Evolutionary conservation across 176 grass and related monocot species (phyloP).

Genomic region (Aegilops speltoides): DNA sequence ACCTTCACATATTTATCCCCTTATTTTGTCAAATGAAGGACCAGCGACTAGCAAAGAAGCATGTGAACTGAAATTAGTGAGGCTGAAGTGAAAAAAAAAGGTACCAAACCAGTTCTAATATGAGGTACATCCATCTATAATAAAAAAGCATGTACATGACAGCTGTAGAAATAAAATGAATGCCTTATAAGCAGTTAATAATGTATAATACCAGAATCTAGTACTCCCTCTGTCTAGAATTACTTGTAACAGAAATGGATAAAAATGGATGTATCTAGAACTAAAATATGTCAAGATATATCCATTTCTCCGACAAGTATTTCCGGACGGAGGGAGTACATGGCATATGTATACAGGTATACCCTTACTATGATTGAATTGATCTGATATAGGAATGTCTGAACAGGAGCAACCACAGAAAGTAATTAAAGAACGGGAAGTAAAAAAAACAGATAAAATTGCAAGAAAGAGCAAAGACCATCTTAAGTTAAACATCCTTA

Average conservation of each 20-base stretch:
- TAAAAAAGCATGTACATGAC: neutral
- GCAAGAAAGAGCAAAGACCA: neutral
- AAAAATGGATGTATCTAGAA: no score
- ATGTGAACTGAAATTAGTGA: neutral
- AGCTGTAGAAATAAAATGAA: neutral
- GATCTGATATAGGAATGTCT: neutral
- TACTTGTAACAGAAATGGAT: no score
- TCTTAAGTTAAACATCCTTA: neutral
- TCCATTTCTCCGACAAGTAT: no score
- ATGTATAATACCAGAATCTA: neutral
- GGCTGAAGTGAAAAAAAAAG: neutral
- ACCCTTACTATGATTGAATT: neutral
- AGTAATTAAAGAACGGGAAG: neutral
- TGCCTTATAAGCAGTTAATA: neutral
- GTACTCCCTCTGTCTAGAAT: neutral
- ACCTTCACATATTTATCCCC: neutral
- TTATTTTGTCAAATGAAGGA: neutral
- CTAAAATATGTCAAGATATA: no score
- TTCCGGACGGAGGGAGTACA: neutral
- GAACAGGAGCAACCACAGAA: neutral
- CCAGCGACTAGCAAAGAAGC: neutral
- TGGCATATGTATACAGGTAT: neutral
- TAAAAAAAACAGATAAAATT: neutral
- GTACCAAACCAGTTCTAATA: neutral
- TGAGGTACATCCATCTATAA: neutral